phyloP scores from a whole-genome alignment of 371 early-diverging fungal genomes.

The Mortierella sp. region DNA sequence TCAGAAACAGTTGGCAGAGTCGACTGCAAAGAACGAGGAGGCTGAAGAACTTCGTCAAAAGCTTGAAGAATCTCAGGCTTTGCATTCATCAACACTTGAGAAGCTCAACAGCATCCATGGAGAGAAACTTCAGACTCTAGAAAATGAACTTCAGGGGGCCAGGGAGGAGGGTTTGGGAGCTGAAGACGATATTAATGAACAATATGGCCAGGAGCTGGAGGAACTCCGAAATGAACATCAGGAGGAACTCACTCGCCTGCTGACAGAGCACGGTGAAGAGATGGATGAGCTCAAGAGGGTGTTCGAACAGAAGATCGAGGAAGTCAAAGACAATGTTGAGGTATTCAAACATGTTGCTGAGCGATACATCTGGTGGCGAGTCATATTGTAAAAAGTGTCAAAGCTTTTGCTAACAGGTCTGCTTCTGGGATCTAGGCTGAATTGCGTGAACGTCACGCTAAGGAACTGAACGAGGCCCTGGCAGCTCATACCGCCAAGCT shows the following conservation, averaged over 20 bases:
- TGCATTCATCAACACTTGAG: conserved; percentile 45
- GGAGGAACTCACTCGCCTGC: conserved; percentile 32
- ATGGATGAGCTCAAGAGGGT: conserved; percentile 31
- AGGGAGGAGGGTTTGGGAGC: conserved; percentile 35
- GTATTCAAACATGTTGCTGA: conserved; percentile 7
- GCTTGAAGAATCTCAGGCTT: conserved; percentile 43
- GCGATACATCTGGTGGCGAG: no score
- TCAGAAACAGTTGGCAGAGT: conserved; percentile 42
- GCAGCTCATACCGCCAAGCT: conserved; percentile 47
- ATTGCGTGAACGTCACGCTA: conserved; percentile 40
- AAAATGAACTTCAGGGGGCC: conserved; percentile 47
- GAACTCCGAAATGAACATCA: conserved; percentile 35
- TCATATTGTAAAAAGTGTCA: no score
- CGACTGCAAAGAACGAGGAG: conserved; percentile 35
- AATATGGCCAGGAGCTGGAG: conserved; percentile 42
- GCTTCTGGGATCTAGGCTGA: no score
- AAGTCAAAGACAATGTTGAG: conserved; percentile 47
- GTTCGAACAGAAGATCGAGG: conserved; percentile 41
- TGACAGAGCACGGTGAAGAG: conserved; percentile 34
- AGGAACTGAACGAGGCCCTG: conserved; percentile 33
- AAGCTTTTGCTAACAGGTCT: no score
- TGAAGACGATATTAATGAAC: conserved; percentile 39
- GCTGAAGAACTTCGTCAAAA: conserved; percentile 32
- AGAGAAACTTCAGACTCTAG: conserved; percentile 47
- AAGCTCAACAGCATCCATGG: conserved; percentile 50